A percentile compares a stretch with the other conserved stretches of the same genome.
phyloP scores from a whole-genome alignment of 179 eudicot species.

The Patellifolia procumbens region DNA sequence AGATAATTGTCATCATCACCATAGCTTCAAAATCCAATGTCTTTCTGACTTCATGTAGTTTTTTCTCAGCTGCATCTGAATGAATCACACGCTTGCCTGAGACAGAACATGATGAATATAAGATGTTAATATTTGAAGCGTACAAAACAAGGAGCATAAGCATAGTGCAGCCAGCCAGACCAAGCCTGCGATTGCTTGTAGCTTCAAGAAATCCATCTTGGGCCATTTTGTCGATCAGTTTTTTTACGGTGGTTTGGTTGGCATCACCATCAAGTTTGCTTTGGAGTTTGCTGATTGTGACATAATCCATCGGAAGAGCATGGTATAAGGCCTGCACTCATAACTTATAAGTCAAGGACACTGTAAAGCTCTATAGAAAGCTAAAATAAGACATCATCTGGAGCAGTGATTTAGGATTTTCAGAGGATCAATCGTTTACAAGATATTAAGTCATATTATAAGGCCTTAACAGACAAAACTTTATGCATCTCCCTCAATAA shows the following conservation, averaged over 20 bases:
- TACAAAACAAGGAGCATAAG: background rate
- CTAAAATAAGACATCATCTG: background rate
- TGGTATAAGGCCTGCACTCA: conserved; percentile 78
- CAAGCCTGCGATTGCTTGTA: conserved; percentile 69
- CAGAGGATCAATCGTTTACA: background rate
- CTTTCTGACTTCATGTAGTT: conserved; percentile 74
- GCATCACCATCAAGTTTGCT: conserved; percentile 73
- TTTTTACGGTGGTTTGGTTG: conserved; percentile 59
- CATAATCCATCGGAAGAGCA: conserved; percentile 83
- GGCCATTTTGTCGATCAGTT: conserved; percentile 79
- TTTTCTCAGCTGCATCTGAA: conserved; percentile 67
- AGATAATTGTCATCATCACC: conserved; percentile 37
- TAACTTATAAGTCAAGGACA: conserved; percentile 12
- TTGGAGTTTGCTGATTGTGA: conserved; percentile 73
- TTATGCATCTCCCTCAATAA: background rate
- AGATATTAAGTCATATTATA: background rate
- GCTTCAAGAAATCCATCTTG: conserved; percentile 81
- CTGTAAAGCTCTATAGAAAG: background rate
- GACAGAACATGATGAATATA: conserved; percentile 7
- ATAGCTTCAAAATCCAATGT: conserved; percentile 49
- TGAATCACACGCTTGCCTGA: conserved; percentile 93
- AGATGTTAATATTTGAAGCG: background rate
- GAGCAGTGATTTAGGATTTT: background rate
- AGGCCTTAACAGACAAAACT: background rate
- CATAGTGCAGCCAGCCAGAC: conserved; percentile 33